phyloP scores from a whole-genome alignment of 257 asterid genomes.

The Cynanchum wilfordii region DNA sequence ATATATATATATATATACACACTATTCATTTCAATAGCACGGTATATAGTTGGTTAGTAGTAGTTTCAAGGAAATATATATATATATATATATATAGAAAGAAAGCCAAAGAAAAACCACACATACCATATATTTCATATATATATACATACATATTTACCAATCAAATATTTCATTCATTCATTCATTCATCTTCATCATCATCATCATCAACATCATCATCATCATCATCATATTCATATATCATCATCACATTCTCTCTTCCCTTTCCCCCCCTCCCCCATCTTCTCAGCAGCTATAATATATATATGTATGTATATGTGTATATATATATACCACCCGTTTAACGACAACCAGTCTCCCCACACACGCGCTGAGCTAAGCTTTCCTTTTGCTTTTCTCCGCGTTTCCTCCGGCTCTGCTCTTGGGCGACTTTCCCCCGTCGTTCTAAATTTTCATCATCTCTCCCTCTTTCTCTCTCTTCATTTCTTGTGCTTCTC shows the following conservation, averaged over 20 bases:
- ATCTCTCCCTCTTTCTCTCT: constrained; percentile 1
- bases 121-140: neutral
- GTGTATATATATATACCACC: too few relatives aligned
- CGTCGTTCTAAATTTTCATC: constrained; percentile 20
- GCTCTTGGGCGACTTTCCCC: constrained; percentile 74
- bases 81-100: neutral
- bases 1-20: too few relatives aligned
- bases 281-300: neutral
- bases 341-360: too few relatives aligned
- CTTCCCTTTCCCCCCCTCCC: neutral
- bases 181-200: too few relatives aligned
- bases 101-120: neutral
- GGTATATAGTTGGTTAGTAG: too few relatives aligned
- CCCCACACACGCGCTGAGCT: constrained; percentile 17
- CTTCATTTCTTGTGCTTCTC: constrained; percentile 41
- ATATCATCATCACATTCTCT: constrained; percentile 11
- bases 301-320: too few relatives aligned
- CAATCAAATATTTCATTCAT: too few relatives aligned
- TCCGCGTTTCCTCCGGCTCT: constrained; percentile 91
- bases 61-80: neutral
- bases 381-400: constrained; percentile 32
- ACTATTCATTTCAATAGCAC: too few relatives aligned
- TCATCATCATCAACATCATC: too few relatives aligned
- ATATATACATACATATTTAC: too few relatives aligned
- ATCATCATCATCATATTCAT: neutral